A percentile compares a stretch with the other conserved stretches of the same genome.
phyloP scores from a whole-genome alignment of 1,139 yeast species.

The Yamadazyma mexicana region DNA sequence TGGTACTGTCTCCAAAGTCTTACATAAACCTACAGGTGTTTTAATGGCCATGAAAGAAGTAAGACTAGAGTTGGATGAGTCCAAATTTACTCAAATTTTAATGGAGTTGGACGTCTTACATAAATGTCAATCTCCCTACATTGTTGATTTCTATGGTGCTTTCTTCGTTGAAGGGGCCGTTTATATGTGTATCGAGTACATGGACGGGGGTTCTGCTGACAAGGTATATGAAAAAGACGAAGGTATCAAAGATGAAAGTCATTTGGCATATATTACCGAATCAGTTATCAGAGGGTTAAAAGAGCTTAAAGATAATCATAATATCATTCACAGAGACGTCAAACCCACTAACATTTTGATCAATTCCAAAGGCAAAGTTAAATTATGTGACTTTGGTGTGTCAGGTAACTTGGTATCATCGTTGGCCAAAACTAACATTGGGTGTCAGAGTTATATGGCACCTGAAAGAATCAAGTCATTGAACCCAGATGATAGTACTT shows the following conservation, averaged over 20 bases:
- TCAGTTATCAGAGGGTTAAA: conserved; percentile 81
- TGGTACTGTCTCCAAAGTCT: conserved; percentile 89
- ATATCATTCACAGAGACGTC: conserved; percentile 94
- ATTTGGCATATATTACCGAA: conserved; percentile 76
- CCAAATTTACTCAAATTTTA: conserved; percentile 85
- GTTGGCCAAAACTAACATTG: conserved; percentile 92
- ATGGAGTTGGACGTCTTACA: conserved; percentile 95
- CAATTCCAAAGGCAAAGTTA: conserved; percentile 78
- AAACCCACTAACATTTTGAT: conserved; percentile 94
- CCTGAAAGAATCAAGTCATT: conserved; percentile 84
- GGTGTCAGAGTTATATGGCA: conserved; percentile 98
- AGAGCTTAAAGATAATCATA: conserved; percentile 81
- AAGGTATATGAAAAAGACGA: conserved; percentile 69
- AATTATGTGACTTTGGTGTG: conserved; percentile 95
- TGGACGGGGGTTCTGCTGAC: conserved; percentile 97
- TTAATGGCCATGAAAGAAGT: conserved; percentile 98
- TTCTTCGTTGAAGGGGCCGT: conserved; percentile 97
- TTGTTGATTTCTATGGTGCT: conserved; percentile 96
- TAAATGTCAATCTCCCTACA: conserved; percentile 84
- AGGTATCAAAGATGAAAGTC: conserved; percentile 78
- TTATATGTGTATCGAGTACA: conserved; percentile 96
- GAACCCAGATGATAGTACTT: conserved; percentile 67
- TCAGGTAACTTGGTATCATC: conserved; percentile 95
- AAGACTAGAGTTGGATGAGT: conserved; percentile 84
- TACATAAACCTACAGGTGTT: conserved; percentile 92